A percentile compares a stretch with the other conserved stretches of the same genome.
phyloP scores from a whole-genome alignment of 305 asterid species.

The Coffea humblotiana region DNA sequence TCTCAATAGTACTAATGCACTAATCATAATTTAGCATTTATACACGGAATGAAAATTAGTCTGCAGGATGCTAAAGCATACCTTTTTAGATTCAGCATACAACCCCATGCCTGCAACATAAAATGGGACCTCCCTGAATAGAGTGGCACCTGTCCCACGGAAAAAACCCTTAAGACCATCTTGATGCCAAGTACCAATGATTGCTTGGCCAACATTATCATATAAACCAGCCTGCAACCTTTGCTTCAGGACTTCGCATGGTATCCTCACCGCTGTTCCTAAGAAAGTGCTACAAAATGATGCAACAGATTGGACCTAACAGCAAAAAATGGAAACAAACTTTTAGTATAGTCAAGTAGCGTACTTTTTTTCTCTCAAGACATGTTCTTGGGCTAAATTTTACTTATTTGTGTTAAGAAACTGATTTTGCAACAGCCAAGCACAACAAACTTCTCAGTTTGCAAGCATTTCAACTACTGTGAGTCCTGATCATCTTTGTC shows the following conservation, averaged over 20 bases:
- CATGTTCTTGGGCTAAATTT: neutral
- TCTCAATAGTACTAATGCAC: neutral
- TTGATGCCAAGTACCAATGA: conserved; percentile 77
- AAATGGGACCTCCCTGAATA: conserved; percentile 92
- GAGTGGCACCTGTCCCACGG: conserved; percentile 99
- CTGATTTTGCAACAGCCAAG: neutral
- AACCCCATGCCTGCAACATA: conserved; percentile 97
- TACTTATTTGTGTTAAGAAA: neutral
- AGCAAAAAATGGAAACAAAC: neutral
- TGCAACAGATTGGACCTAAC: conserved; percentile 62
- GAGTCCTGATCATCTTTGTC: neutral
- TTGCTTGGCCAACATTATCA: conserved; percentile 80
- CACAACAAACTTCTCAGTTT: too few relatives aligned
- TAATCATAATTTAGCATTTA: neutral
- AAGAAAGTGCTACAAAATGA: conserved; percentile 88
- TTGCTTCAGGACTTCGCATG: conserved; percentile 93
- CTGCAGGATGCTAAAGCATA: conserved; percentile 13
- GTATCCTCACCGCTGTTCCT: conserved; percentile 91
- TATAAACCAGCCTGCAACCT: conserved; percentile 88
- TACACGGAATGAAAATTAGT: neutral
- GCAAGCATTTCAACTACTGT: neutral
- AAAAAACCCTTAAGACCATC: conserved; percentile 87
- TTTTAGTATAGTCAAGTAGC: neutral
- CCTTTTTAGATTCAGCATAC: conserved; percentile 97
- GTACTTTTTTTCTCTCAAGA: neutral